phyloP scores from a whole-genome alignment of 495 filamentous ascomycete species.

The Tuber melanosporum region DNA sequence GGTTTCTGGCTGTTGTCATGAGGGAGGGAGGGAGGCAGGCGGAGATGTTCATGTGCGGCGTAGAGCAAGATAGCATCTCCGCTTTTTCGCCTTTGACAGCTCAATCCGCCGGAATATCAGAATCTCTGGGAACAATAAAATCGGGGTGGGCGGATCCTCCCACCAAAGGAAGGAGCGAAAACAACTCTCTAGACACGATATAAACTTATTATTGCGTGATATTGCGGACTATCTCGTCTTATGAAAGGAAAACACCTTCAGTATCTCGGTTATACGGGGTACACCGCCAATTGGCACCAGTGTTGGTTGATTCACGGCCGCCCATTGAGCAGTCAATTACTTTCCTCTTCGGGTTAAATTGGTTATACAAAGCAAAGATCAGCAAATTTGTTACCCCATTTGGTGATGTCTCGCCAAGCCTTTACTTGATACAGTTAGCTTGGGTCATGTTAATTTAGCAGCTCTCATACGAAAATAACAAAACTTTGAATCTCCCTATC shows the following conservation, averaged over 20 bases:
- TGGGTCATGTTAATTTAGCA: background rate
- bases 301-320: background rate
- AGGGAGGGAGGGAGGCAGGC: background rate
- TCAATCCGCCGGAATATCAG: too few species aligned
- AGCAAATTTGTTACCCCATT: background rate
- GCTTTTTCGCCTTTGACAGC: background rate
- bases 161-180: background rate
- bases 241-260: background rate
- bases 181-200: background rate
- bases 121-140: too few species aligned
- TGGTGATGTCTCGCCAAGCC: background rate
- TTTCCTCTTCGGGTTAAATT: background rate
- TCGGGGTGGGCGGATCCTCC: too few species aligned
- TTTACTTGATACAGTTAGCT: background rate
- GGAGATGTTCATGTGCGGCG: background rate
- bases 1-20: background rate
- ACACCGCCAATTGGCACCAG: background rate
- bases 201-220: too few species aligned
- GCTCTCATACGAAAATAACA: background rate
- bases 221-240: background rate
- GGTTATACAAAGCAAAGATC: background rate
- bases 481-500: background rate
- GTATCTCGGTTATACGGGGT: background rate
- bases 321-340: background rate
- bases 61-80: background rate